Percentiles rank a stretch among this genome's conserved stretches.
These are phyloP conservation scores for Psilocybe azurescens DNA, from an alignment of 768 basidiomycete species.

Conservation along the genomic window DNA sequence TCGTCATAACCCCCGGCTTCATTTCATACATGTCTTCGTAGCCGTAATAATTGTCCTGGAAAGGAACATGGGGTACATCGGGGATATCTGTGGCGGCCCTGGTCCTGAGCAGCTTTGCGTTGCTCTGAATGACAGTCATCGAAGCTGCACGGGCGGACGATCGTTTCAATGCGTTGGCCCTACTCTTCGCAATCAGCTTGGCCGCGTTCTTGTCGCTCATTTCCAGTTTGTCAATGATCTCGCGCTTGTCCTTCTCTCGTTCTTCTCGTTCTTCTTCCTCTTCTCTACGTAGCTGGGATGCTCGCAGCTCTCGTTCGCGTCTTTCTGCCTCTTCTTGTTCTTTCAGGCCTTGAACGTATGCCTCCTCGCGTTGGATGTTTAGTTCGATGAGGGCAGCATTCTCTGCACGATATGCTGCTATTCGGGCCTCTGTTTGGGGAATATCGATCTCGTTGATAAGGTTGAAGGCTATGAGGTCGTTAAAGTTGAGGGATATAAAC, in stretches of 20 bases:
- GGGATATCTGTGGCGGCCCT: slow-evolving; percentile 74
- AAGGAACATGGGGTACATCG: slow-evolving; percentile 80
- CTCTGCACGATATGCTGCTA: slow-evolving; percentile 76
- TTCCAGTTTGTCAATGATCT: slow-evolving; percentile 84
- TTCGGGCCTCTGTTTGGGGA: slow-evolving; percentile 80
- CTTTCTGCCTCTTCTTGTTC: slow-evolving; percentile 86
- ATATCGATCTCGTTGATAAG: slow-evolving; percentile 90
- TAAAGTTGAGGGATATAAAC: slow-evolving; percentile 3
- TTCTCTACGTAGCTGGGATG: slow-evolving; percentile 64
- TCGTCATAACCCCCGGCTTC: slow-evolving; percentile 68
- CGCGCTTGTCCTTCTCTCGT: slow-evolving; percentile 70
- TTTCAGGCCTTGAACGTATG: slow-evolving; percentile 70
- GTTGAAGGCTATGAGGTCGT: slow-evolving; percentile 79
- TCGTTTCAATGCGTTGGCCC: slow-evolving; percentile 67
- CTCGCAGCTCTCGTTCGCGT: slow-evolving; percentile 70
- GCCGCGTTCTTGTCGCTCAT: slow-evolving; percentile 74
- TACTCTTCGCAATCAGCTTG: slow-evolving; percentile 72
- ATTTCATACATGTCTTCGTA: slow-evolving; percentile 73
- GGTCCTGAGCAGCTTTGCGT: slow-evolving; percentile 57
- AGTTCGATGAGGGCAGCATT: slow-evolving; percentile 85
- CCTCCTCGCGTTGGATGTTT: slow-evolving; percentile 83
- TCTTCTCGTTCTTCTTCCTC: slow-evolving; percentile 82
- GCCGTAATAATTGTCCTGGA: slow-evolving; percentile 77
- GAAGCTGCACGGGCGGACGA: slow-evolving; percentile 60
- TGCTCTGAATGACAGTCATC: slow-evolving; percentile 48